Conservation (phyloP, 2,329 filamentous ascomycete species). For the Trichoderma oligosporum region DNA sequence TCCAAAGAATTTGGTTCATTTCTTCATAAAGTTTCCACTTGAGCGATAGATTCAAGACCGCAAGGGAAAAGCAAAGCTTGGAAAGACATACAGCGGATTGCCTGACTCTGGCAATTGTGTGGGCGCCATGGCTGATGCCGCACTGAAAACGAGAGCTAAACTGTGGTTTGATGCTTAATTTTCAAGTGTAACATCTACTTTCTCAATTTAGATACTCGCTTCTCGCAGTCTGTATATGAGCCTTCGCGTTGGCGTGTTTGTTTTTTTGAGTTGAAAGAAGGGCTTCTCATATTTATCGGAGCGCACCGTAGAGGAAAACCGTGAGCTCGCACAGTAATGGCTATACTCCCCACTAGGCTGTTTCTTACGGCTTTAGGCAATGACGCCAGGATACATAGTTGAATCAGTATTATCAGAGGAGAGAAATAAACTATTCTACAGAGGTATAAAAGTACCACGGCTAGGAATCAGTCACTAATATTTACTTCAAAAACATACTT, state of each 20-base stretch:
- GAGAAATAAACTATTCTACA: too few species aligned
- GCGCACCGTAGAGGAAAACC: constrained; percentile 8
- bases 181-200: neutral
- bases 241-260: neutral
- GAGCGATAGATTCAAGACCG: neutral
- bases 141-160: neutral
- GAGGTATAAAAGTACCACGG: neutral
- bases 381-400: too few species aligned
- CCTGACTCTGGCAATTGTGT: constrained; percentile 46
- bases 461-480: rapidly evolving
- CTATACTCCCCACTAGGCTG: constrained; percentile 3
- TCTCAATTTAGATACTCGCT: neutral
- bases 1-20: neutral
- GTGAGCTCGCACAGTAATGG: too few species aligned
- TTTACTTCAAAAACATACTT: neutral
- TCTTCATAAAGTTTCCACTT: too few species aligned
- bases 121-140: constrained; percentile 36
- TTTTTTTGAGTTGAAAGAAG: neutral
- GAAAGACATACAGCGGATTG: constrained; percentile 44
- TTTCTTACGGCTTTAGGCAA: too few species aligned
- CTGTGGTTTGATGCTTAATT: neutral
- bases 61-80: neutral
- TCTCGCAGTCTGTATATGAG: neutral
- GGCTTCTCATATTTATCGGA: neutral
- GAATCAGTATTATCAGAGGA: too few species aligned